phyloP scores from a whole-genome alignment of 306 rosid species.

The Arachis stenosperma region DNA sequence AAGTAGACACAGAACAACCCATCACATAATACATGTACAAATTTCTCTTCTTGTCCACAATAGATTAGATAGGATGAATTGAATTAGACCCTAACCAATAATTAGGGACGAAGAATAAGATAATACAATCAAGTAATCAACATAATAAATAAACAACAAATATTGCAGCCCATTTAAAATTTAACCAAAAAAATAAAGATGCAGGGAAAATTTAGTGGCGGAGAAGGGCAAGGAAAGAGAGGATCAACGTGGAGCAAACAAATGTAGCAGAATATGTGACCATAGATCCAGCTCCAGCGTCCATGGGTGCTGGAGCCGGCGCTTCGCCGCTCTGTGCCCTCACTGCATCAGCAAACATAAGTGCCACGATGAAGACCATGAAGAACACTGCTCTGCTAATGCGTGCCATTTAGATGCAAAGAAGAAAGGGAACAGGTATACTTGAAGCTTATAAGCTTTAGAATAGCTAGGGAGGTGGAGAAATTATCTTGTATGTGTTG shows the following conservation, averaged over 20 bases:
- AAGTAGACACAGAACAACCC: not conserved
- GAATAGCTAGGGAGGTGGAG: not conserved
- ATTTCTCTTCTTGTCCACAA: slow-evolving; percentile 2
- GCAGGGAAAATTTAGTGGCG: slow-evolving; percentile 38
- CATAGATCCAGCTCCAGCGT: slow-evolving; percentile 54
- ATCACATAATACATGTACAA: not conserved
- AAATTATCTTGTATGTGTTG: slow-evolving; percentile 29
- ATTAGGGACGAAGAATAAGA: slow-evolving; percentile 29
- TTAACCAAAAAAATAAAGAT: not conserved
- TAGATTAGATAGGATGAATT: not conserved
- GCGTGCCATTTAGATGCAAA: slow-evolving; percentile 45
- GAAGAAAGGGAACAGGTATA: not conserved
- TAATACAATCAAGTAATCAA: slow-evolving; percentile 10
- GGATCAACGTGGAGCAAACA: slow-evolving; percentile 43
- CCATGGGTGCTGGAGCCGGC: slow-evolving; percentile 54
- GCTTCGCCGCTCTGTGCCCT: slow-evolving; percentile 45
- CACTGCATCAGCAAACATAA: slow-evolving; percentile 41
- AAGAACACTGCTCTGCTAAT: slow-evolving; percentile 42
- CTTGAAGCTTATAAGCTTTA: slow-evolving; percentile 5
- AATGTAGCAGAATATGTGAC: slow-evolving; percentile 40
- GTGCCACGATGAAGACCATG: slow-evolving; percentile 40
- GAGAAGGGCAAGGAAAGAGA: slow-evolving; percentile 47
- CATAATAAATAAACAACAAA: not conserved
- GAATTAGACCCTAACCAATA: slow-evolving; percentile 28
- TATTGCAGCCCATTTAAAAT: not conserved